Conservation (phyloP, 164 flowering plant genomes). For the Cinnamomum micranthum region DNA sequence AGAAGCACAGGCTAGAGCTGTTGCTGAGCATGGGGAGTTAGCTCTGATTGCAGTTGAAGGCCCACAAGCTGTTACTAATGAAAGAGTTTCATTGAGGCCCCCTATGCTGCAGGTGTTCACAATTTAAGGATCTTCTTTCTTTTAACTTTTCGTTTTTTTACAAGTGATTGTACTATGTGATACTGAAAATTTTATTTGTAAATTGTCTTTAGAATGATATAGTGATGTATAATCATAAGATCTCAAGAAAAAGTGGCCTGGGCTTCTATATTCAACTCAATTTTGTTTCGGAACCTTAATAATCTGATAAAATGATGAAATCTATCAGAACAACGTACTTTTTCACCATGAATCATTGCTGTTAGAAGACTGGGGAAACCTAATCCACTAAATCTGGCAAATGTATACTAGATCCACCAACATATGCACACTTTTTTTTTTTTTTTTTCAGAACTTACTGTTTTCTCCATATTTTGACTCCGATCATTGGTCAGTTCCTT, state of each 20-base stretch:
- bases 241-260: not conserved
- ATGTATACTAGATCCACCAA: not conserved
- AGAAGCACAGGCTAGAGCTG: conserved; percentile 78
- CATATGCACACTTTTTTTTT: not conserved
- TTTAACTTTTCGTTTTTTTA: not conserved
- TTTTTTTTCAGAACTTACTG: not conserved
- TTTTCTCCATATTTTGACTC: not conserved
- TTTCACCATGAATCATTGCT: too few relatives aligned
- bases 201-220: too few relatives aligned
- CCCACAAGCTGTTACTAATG: conserved; percentile 56
- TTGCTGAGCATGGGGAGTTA: conserved; percentile 94
- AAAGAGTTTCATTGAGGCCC: conserved; percentile 75
- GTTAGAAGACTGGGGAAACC: too few relatives aligned
- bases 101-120: conserved; percentile 85
- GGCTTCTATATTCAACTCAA: not conserved
- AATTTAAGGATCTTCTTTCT: conserved; percentile 1
- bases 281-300: not conserved
- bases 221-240: not conserved
- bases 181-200: too few relatives aligned
- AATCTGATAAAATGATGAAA: too few relatives aligned
- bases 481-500: not conserved
- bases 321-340: too few relatives aligned
- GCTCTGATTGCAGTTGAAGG: conserved; percentile 86
- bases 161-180: too few relatives aligned
- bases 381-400: too few relatives aligned